Evolutionary conservation across 176 grass and related monocot genomes (phyloP).

Genomic region (Oryza glaberrima): DNA sequence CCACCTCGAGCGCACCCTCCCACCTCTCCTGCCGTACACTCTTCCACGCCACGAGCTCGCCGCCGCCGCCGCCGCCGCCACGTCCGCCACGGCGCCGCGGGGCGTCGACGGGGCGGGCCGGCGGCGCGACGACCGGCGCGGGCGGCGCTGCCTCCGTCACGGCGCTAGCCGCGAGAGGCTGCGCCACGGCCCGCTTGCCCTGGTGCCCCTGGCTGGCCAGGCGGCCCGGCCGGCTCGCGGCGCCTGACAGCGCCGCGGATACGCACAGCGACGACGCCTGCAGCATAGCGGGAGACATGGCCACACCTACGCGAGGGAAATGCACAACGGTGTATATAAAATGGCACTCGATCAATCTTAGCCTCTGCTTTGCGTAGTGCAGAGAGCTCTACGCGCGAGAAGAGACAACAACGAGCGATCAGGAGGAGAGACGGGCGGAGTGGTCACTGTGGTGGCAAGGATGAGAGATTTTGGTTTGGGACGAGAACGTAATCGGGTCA

Average conservation of each 20-base stretch:
- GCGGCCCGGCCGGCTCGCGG: slow-evolving; percentile 28
- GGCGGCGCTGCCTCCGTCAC: slow-evolving; percentile 44
- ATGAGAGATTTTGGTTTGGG: slow-evolving; percentile 24
- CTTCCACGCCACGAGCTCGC: slow-evolving; percentile 80
- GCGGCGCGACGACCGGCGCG: slow-evolving; percentile 9
- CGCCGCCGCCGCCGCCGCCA: slow-evolving; percentile 21
- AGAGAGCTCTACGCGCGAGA: too few relatives aligned
- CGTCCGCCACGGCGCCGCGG: slow-evolving; percentile 37
- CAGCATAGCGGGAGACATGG: slow-evolving; percentile 36
- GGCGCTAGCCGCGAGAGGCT: slow-evolving; percentile 37
- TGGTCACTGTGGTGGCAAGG: not conserved
- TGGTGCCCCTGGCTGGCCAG: slow-evolving; percentile 3
- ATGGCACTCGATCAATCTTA: not conserved
- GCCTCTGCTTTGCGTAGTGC: too few relatives aligned
- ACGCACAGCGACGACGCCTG: slow-evolving; percentile 31
- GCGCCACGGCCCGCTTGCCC: slow-evolving; percentile 46
- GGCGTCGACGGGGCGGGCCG: slow-evolving; percentile 23
- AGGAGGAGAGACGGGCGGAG: not conserved
- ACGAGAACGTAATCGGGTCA: slow-evolving; percentile 15
- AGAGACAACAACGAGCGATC: not conserved
- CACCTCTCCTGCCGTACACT: slow-evolving; percentile 89
- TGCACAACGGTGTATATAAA: not conserved
- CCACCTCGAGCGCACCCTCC: slow-evolving; percentile 67
- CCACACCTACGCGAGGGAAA: not conserved
- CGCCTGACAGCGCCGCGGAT: slow-evolving; percentile 34